phyloP scores from a whole-genome alignment of 2,329 filamentous ascomycete genomes.

The Fusarium drepaniforme region DNA sequence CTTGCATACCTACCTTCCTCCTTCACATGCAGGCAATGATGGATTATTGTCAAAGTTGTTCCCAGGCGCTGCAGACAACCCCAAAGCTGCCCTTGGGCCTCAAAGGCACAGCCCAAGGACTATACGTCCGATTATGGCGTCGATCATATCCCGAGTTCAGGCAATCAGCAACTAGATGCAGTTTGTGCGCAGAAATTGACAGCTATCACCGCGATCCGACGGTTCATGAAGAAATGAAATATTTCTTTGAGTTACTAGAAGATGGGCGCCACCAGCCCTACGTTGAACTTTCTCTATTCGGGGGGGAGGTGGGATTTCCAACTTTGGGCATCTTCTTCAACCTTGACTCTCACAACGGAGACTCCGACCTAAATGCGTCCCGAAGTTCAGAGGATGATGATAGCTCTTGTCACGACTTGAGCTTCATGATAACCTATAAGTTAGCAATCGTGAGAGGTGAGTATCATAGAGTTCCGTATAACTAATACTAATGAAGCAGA shows the following conservation, averaged over 20 bases:
- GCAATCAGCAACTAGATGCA: background rate
- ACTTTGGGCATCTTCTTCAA: background rate
- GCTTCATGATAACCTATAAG: no score
- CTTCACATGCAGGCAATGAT: background rate
- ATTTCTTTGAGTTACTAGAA: background rate
- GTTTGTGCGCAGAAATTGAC: background rate
- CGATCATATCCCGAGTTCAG: background rate
- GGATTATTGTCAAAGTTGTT: background rate
- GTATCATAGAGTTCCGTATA: no score
- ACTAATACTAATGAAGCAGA: background rate
- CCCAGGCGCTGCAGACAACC: background rate
- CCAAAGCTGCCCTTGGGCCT: background rate
- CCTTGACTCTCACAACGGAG: background rate
- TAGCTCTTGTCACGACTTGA: no score
- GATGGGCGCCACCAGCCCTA: background rate
- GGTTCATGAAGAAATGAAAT: background rate
- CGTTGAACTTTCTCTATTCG: background rate
- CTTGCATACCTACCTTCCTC: background rate
- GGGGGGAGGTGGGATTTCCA: background rate
- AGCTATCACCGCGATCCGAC: background rate
- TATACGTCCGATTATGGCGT: background rate
- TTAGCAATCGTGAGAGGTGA: no score
- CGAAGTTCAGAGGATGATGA: no score
- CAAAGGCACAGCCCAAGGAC: background rate
- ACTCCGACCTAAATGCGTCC: no score